Base-by-base conservation (phyloP, 352 stramenopile species). In the Globisporangium polare region DNA sequence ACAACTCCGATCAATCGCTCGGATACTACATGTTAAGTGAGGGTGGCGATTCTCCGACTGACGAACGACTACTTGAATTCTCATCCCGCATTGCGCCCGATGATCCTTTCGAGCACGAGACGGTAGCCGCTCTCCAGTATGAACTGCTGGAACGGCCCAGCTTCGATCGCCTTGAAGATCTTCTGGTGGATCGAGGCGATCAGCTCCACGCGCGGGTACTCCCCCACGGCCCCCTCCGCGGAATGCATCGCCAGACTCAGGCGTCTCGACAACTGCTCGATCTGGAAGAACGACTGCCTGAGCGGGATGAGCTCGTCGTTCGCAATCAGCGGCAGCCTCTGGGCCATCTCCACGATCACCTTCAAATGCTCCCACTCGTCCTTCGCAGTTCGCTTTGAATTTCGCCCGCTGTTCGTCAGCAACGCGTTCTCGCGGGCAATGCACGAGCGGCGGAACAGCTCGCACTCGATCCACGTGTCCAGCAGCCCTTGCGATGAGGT, bases 381-480 rank as follows among this genome's bases (percentile, higher is more conserved):
- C 59, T 84, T 79, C 15, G 80, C 66, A 43, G 71, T 82, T 43
- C 75, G 66, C 47, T 68, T 66, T 63, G 66, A 66, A 29, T 58
- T 31, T 45, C 75, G 66, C 3, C 60, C 58, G 31, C 58, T 57
- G 37, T 65, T 73, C 37, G 56, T 76, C 53, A 79, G 63, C 57
- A 78, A 65, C 12, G 69, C 68, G 41, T 76, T 82, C 51, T 91
- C 81, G 39, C 83, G 77, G 18, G 78, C 78, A 18, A 91, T 68
- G 33, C 80, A 89, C 27, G 81, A 86, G 18, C 80, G 73, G 17
- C 83, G 83, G 46, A 93, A 94, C 7, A 89, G 66, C 50, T 94
- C 86, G 55, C 83, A 93, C 58, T 94, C 81, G 45, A 90, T 85
- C 83, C 83, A 94, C n/a, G 83, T 90, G 57, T 94, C 83, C 49